Evolutionary conservation across 441 rosid genomes (phyloP).

Genomic region (Bruguiera hainesii): DNA sequence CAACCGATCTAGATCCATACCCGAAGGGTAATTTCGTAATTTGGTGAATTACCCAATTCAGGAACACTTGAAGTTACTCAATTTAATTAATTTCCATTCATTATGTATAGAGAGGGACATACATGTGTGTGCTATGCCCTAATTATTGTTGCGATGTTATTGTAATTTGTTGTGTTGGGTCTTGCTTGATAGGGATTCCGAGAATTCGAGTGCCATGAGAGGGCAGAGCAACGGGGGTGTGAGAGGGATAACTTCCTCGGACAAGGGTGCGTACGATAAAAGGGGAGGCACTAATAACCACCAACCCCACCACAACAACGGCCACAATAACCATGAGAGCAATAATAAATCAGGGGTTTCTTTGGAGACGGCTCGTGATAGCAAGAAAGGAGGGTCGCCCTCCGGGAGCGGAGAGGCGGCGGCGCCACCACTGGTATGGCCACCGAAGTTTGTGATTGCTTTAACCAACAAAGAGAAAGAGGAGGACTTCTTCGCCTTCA

Average conservation of each 20-base stretch:
- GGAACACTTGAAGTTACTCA: conserved; percentile 8
- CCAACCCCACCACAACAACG: conserved; percentile 19
- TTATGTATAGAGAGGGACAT: not conserved
- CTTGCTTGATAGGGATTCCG: conserved; percentile 42
- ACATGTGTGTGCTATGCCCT: not conserved
- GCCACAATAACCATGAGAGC: conserved; percentile 21
- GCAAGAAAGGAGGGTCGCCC: conserved; percentile 57
- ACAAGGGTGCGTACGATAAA: conserved; percentile 51
- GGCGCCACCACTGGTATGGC: conserved; percentile 46
- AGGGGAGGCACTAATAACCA: conserved; percentile 28
- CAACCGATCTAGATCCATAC: conserved; percentile 30
- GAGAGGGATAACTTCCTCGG: conserved; percentile 48
- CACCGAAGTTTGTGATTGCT: conserved; percentile 68
- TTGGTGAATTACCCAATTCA: conserved; percentile 5
- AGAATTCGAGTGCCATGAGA: conserved; percentile 61
- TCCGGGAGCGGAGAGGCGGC: conserved; percentile 65
- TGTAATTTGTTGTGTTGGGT: conserved; percentile 1
- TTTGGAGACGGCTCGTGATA: conserved; percentile 57
- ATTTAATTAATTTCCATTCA: conserved; percentile 6
- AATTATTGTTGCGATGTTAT: conserved; percentile 1
- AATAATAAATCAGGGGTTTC: conserved; percentile 48
- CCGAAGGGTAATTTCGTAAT: conserved; percentile 42
- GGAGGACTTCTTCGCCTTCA: conserved; percentile 65
- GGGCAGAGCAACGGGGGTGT: conserved; percentile 52
- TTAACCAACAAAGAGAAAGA: conserved; percentile 76